Base-by-base conservation (phyloP, 2,329 filamentous ascomycete species). In the Dryadomyces quercus-mongolicae region DNA sequence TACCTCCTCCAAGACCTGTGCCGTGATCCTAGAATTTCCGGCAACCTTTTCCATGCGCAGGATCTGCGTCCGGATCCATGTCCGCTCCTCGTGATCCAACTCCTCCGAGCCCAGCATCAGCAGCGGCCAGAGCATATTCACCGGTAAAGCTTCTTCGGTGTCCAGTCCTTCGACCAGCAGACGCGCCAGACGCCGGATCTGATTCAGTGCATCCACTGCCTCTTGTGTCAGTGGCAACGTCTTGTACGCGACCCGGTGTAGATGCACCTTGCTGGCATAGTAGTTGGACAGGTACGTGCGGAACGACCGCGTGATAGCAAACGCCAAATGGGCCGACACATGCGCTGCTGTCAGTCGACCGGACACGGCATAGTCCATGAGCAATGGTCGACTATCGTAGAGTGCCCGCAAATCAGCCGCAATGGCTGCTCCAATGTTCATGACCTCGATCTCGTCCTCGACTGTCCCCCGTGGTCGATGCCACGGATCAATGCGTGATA, bases 241-340 rank as follows among this genome's bases (percentile, higher is more conserved):
- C 59, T 75, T 76, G 63, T 80, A 79, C 2, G 77, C 77, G 9
- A 81, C 77, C 2, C 77, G 70, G 60, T 81, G 77, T 2, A 81
- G 68, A 58, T 80, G 75, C 31, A 81, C 70, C 58, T 75, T 77
- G 59, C 72, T 75, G 7, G 77, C 76, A 59, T 78, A 72, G 62
- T 76, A 81, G 60, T 80, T 80, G 51, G 76, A 74, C 18, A 78
- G 68, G 60, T 78, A 80, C 1, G 75, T 77, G 34, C 76, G 68
- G 58, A 78, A 78, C n/a, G 72, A 72, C 31, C 75, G 67, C 1
- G 75, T 78, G 52, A 78, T 72, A 34, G 72, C 70, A 54, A 70
- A 68, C 8, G 74, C 74, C 52, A 80, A 67, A 44, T 72, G 71
- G 25, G 68, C 67, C 9, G 74, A 74, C 21, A 80, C 65, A 57